These are phyloP conservation scores for Metschnikowia drakensbergensis DNA, from an alignment of 805 yeast species.

Conservation along the genomic window DNA sequence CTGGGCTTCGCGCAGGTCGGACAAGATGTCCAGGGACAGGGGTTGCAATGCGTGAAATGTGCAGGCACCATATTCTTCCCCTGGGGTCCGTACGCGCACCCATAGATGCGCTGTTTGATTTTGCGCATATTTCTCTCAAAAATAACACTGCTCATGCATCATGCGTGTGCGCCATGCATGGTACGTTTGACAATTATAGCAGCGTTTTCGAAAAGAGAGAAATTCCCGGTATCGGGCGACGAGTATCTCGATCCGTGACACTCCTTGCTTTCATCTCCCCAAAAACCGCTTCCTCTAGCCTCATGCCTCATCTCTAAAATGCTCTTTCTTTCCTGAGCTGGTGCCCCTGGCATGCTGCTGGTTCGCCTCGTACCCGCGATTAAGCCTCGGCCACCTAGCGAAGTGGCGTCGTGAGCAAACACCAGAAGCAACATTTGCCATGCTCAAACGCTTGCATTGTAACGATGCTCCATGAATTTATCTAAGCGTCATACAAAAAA, in stretches of 20 bases:
- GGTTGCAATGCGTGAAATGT: conserved; percentile 1
- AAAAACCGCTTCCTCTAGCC: neutral
- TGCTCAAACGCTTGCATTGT: neutral
- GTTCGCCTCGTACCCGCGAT: neutral
- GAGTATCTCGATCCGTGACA: neutral
- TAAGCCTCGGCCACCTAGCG: neutral
- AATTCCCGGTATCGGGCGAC: neutral
- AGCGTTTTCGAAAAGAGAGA: neutral
- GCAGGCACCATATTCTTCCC: neutral
- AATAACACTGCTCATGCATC: conserved; percentile 4
- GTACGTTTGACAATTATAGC: neutral
- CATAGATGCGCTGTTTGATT: conserved; percentile 1
- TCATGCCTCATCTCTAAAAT: neutral
- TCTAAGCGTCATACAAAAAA: conserved; percentile 2
- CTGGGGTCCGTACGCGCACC: neutral
- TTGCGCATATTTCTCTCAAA: conserved; percentile 2
- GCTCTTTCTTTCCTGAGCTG: neutral
- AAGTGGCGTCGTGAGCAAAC: neutral
- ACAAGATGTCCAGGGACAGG: neutral
- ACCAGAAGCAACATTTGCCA: neutral
- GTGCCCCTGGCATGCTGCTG: neutral
- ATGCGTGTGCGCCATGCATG: conserved; percentile 1
- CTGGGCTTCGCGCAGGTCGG: neutral
- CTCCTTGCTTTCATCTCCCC: neutral
- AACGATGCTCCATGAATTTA: neutral